Evolutionary conservation across 305 asterid species (phyloP).

Genomic region (Vinca major): DNA sequence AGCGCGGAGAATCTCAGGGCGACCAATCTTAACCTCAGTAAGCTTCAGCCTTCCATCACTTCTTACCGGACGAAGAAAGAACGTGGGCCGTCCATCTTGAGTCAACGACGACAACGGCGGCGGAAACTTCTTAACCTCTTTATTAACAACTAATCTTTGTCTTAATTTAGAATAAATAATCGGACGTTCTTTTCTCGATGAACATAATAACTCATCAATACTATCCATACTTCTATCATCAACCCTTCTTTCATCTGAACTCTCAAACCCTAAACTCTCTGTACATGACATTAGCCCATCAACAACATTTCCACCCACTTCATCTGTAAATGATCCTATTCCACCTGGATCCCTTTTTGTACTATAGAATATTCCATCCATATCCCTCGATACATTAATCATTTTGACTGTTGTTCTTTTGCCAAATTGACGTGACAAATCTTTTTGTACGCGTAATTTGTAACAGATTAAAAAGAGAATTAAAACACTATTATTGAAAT

Average conservation of each 20-base stretch:
- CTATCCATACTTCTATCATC: conserved; percentile 19
- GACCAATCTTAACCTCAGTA: conserved; percentile 17
- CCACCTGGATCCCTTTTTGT: conserved; percentile 22
- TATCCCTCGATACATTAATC: not conserved
- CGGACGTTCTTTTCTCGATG: not conserved
- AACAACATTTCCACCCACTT: conserved; percentile 25
- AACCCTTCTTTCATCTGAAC: conserved; percentile 25
- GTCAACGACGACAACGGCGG: conserved; percentile 28
- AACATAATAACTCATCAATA: conserved; percentile 4
- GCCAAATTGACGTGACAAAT: not conserved
- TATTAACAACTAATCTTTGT: conserved; percentile 10
- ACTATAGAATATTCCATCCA: not conserved
- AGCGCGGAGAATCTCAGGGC: conserved; percentile 20
- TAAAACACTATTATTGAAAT: no score
- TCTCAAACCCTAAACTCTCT: conserved; percentile 33
- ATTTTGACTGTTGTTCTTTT: not conserved
- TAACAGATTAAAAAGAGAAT: no score
- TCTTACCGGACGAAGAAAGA: conserved; percentile 25
- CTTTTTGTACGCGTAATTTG: no score
- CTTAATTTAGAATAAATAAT: conserved; percentile 2
- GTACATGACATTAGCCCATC: conserved; percentile 35
- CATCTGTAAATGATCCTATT: conserved; percentile 21
- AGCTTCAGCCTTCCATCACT: conserved; percentile 30
- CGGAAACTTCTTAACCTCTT: conserved; percentile 24
- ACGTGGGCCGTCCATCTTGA: conserved; percentile 26